Evolutionary conservation across 129 eudicot genomes (phyloP), one percentile per base, ranked within the genome.

Genomic region (Artemisia tridentata): DNA sequence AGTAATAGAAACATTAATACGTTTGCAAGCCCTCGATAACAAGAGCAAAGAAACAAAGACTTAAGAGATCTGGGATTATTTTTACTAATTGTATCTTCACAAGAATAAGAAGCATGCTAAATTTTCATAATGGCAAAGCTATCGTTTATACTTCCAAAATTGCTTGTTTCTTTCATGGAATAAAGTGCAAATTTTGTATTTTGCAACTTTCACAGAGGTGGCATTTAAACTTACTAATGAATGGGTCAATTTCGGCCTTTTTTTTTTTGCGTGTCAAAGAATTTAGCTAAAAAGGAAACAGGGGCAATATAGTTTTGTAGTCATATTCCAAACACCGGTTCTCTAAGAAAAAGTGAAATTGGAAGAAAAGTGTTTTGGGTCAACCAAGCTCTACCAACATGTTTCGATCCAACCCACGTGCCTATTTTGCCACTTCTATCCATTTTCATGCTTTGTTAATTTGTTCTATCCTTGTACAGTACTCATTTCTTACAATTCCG

Each of bases 1-100:
- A 50, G n/a, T n/a, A n/a, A n/a, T 34, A 31, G 11, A 69, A 54
- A 34, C 11, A 5, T 52, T 17, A 19, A 54, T 15, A 23, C 5
- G 34, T 54, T 54, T 54, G 41, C 8, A 54, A 54, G 19, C 14
- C 12, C 53, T 54, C 34, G 53, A 16, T 53, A 53, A 29, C 70
- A 74, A 41, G 16, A 34, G 38, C 63, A 38, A 53, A 21, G 5
- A 64, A 51, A 73, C 11, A 63, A n/a, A 63, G 20, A 18, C 13
- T 14, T 21, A 18, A 56, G 68, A 72, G 50, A 62, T 51, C 48
- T 72, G 16, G 70, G 77, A 48, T 14, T 53, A 13, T 6, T 62
- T 61, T 29, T 27, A 11, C 48, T 68, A 16, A 21, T 8, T 5
- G 47, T 59, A 15, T 25, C 34, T 29, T 73, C 57, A 46, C 76